A percentile compares a stretch with the other conserved stretches of the same genome.
phyloP scores from a whole-genome alignment of 2,329 filamentous ascomycete genomes.

The Parafenestella ontariensis region DNA sequence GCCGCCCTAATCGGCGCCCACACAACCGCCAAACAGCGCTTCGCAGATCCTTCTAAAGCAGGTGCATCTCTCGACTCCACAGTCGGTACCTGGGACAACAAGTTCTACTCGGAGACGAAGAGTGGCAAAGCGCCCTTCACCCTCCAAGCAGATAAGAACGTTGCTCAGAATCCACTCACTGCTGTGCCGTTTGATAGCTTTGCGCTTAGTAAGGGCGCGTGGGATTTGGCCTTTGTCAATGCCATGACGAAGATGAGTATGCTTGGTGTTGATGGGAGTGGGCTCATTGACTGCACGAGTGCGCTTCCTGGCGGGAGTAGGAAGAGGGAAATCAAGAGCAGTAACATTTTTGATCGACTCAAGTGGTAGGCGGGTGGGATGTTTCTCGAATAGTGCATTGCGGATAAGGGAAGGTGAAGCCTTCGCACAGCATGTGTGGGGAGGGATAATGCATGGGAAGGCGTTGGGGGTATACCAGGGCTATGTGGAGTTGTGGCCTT shows the following conservation, averaged over 20 bases:
- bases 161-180: slow-evolving; percentile 32
- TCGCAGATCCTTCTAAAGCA: slow-evolving; percentile 28
- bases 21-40: slow-evolving; percentile 41
- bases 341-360: slow-evolving; percentile 36
- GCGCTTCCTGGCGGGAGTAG: slow-evolving; percentile 40
- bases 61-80: slow-evolving; percentile 44
- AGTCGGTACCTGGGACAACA: slow-evolving; percentile 47
- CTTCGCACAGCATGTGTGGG: background rate
- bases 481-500: no score
- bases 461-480: background rate
- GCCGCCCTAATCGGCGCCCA: slow-evolving; percentile 50
- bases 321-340: slow-evolving; percentile 42
- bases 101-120: slow-evolving; percentile 45
- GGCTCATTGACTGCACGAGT: slow-evolving; percentile 42
- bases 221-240: slow-evolving; percentile 42
- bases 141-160: slow-evolving; percentile 34
- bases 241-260: slow-evolving; percentile 49
- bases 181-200: slow-evolving; percentile 30
- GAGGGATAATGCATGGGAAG: background rate
- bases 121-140: slow-evolving; percentile 38
- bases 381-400: background rate
- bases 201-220: slow-evolving; percentile 34
- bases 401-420: background rate
- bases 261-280: slow-evolving; percentile 34
- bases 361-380: slow-evolving; percentile 14